Percentiles rank a stretch among this genome's conserved stretches.
Conservation (phyloP, 2,329 filamentous ascomycete species). For the Lomentospora prolificans region DNA sequence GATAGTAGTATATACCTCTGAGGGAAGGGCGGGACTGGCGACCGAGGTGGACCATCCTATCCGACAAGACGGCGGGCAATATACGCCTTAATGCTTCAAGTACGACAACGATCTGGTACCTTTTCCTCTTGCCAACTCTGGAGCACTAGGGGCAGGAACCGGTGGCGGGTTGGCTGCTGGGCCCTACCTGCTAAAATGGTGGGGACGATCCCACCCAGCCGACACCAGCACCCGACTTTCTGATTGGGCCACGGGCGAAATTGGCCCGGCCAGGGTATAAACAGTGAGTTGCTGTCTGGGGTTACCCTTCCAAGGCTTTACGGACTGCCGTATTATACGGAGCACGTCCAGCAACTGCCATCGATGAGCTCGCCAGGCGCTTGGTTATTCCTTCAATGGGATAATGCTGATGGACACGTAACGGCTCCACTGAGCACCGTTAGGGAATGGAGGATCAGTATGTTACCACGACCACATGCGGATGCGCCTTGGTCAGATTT, state of each 20-base stretch:
- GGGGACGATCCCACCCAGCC: background rate
- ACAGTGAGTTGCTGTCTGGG: too few species aligned
- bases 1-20: background rate
- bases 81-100: constrained; percentile 3
- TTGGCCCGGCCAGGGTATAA: background rate
- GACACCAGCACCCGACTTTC: background rate
- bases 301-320: background rate
- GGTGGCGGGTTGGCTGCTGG: background rate
- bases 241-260: background rate
- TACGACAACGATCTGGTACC: background rate
- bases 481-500: too few species aligned
- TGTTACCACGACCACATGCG: too few species aligned
- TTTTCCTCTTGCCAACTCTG: background rate
- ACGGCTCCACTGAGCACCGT: too few species aligned
- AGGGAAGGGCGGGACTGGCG: background rate
- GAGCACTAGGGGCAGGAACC: background rate
- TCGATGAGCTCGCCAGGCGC: too few species aligned
- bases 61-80: constrained; percentile 1
- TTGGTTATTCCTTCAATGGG: too few species aligned
- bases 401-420: too few species aligned
- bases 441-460: too few species aligned
- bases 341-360: too few species aligned
- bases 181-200: background rate
- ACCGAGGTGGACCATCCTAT: background rate
- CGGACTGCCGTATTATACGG: background rate